These are phyloP conservation scores for Scheffersomyces stipitis DNA, from an alignment of 805 yeast genomes.

Conservation along the genomic window DNA sequence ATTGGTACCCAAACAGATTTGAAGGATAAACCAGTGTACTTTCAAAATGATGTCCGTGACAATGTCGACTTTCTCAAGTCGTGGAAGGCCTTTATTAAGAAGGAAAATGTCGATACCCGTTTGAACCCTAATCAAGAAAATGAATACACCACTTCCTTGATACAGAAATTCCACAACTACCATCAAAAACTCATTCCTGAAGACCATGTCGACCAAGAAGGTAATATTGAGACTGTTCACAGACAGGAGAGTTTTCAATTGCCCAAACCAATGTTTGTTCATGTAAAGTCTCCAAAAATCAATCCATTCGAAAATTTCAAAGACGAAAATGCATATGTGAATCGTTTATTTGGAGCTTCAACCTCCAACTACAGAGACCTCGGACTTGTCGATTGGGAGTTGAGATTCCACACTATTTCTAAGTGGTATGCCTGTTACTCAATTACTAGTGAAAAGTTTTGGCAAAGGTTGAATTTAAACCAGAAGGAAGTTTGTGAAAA, in stretches of 20 bases:
- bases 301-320: conserved; percentile 14
- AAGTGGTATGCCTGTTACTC: conserved; percentile 26
- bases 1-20: background rate
- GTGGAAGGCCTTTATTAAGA: conserved; percentile 13
- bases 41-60: conserved; percentile 15
- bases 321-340: conserved; percentile 11
- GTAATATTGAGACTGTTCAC: background rate
- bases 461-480: conserved; percentile 13
- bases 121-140: conserved; percentile 30
- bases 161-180: conserved; percentile 16
- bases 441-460: conserved; percentile 17
- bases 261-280: conserved; percentile 20
- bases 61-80: conserved; percentile 9
- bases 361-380: conserved; percentile 11
- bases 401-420: conserved; percentile 20
- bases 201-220: background rate
- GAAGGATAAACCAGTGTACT: background rate
- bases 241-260: conserved; percentile 6
- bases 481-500: conserved; percentile 19
- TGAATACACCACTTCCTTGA: conserved; percentile 22
- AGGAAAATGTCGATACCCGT: conserved; percentile 23
- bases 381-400: conserved; percentile 24
- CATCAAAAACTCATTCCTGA: conserved; percentile 1
- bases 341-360: conserved; percentile 7
- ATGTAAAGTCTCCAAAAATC: conserved; percentile 21